phyloP scores from a whole-genome alignment of 805 yeast genomes.

The Wickerhamiella galacta region DNA sequence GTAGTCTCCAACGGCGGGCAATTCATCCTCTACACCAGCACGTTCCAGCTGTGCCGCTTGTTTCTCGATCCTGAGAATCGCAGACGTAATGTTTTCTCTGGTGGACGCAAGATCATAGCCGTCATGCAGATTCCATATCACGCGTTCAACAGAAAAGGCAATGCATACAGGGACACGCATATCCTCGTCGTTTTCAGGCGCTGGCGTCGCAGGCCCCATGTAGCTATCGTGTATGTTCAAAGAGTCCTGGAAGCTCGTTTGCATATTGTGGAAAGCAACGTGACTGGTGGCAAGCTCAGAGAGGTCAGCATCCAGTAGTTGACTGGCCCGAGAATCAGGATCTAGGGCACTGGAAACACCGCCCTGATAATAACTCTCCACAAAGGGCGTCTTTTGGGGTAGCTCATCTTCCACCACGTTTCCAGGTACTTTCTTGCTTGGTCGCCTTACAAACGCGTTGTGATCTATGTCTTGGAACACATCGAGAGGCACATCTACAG shows the following conservation, averaged over 20 bases:
- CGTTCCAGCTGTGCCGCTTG: constrained; percentile 8
- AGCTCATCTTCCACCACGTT: constrained; percentile 15
- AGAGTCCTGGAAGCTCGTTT: background rate
- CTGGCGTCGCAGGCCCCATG: background rate
- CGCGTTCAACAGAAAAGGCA: background rate
- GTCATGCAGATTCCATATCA: constrained; percentile 41
- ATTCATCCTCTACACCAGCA: constrained; percentile 5
- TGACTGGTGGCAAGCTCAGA: background rate
- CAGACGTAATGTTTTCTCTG: constrained; percentile 44
- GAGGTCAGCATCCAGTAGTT: background rate
- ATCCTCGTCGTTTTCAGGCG: too few relatives aligned
- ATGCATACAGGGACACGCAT: too few relatives aligned
- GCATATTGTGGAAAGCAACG: background rate
- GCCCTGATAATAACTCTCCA: constrained; percentile 19
- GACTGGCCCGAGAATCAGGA: background rate
- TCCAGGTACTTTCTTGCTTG: constrained; percentile 4
- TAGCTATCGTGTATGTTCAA: constrained; percentile 13
- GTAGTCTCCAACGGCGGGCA: constrained; percentile 35
- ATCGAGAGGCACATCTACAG: too few relatives aligned
- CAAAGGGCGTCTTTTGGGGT: constrained; percentile 16
- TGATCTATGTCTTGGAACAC: constrained; percentile 29
- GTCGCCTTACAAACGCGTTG: constrained; percentile 16
- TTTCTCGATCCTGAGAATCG: constrained; percentile 44
- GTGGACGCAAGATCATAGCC: constrained; percentile 90
- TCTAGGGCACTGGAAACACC: background rate